Conservation (phyloP, 208 protist species). For the Porcisia hertigi region DNA sequence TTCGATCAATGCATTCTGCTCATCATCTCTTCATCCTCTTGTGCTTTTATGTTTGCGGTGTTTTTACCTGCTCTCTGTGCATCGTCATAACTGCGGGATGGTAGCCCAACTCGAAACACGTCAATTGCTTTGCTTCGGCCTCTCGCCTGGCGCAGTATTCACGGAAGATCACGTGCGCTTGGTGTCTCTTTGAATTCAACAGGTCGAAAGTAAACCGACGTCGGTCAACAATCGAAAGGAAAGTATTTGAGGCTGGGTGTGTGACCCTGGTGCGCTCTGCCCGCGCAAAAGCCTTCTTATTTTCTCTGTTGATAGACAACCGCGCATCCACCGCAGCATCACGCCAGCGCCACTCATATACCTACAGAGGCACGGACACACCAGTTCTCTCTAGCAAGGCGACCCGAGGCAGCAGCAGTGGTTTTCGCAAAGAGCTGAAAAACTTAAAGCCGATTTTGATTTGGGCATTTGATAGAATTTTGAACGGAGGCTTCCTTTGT, state of each 20-base stretch:
- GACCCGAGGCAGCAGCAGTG: neutral
- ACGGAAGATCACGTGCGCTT: neutral
- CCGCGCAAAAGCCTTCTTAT: neutral
- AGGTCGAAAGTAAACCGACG: neutral
- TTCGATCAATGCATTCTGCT: neutral
- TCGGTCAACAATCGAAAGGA: neutral
- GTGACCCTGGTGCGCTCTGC: neutral
- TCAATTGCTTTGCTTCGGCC: neutral
- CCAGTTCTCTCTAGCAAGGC: neutral
- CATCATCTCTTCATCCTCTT: neutral
- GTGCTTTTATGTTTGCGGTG: neutral
- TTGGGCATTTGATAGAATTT: neutral
- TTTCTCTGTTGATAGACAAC: neutral
- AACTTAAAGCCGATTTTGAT: neutral
- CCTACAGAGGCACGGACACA: neutral
- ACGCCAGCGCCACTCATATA: neutral
- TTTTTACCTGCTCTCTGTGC: neutral
- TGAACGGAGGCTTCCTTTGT: neutral
- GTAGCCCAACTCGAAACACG: neutral
- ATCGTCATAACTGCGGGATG: neutral
- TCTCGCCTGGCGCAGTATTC: neutral
- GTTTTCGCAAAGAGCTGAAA: neutral
- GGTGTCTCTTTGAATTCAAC: neutral
- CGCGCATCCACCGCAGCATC: neutral
- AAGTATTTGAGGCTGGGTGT: neutral